Percentiles rank a stretch among this genome's conserved stretches.
Conservation (phyloP, 768 basidiomycete species). For the Gloeopeniophorella convolvens region DNA sequence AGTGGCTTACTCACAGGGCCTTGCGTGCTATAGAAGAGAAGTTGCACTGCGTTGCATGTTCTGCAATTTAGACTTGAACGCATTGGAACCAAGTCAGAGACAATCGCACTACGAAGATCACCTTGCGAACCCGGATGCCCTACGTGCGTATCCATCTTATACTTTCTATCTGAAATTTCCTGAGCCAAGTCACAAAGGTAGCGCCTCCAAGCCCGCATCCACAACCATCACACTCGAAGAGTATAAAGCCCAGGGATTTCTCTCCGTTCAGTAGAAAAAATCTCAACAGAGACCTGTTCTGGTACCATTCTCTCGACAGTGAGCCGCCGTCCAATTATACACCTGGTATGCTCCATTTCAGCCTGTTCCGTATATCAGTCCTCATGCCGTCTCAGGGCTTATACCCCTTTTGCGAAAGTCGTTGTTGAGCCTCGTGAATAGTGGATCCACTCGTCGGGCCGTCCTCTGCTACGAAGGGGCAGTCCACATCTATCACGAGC, state of each 20-base stretch:
- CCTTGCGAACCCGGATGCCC: slow-evolving; percentile 23
- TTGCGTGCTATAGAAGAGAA: slow-evolving; percentile 24
- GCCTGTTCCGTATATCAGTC: background rate
- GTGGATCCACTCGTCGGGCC: slow-evolving; percentile 46
- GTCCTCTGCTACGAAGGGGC: slow-evolving; percentile 57
- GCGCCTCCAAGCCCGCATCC: slow-evolving; percentile 4
- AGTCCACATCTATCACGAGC: slow-evolving; percentile 52
- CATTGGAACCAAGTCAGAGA: slow-evolving; percentile 34
- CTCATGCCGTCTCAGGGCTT: slow-evolving; percentile 39
- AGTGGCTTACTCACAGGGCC: no score
- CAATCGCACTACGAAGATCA: slow-evolving; percentile 54
- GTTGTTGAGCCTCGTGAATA: slow-evolving; percentile 44
- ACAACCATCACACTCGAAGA: background rate
- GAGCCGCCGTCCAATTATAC: slow-evolving; percentile 52
- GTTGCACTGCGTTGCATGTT: slow-evolving; percentile 42
- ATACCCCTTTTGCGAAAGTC: slow-evolving; percentile 56
- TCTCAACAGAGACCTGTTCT: slow-evolving; percentile 45
- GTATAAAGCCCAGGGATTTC: background rate
- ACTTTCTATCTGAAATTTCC: background rate
- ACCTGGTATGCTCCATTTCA: slow-evolving; percentile 42
- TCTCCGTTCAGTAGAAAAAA: background rate
- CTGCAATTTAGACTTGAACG: slow-evolving; percentile 39
- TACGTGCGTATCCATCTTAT: slow-evolving; percentile 2
- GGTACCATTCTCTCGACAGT: slow-evolving; percentile 44
- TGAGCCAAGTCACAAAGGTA: background rate